Evolutionary conservation across 2,329 filamentous ascomycete genomes (phyloP), one percentile per base, ranked within the genome.

Genomic region (Fonsecaea nubica): DNA sequence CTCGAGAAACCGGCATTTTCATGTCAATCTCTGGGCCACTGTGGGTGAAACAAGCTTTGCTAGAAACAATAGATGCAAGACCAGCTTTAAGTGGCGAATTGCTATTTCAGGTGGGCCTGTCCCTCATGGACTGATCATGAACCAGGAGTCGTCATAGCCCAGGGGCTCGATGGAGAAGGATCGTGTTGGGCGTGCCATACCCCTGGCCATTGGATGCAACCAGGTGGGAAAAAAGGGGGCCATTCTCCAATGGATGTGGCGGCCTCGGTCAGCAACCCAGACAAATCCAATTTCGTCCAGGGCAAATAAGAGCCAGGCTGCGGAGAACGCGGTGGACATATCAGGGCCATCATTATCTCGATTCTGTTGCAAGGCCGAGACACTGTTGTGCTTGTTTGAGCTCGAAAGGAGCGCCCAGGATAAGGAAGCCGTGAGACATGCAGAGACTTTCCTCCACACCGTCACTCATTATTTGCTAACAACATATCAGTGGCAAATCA

Each of bases 401-500:
- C 32, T 64, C 58, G 52, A 70, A 63, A 66, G 56, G 63, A 38
- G 55, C 12, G 38, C 60, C 55, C 18, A 50, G 53, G 65, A 45
- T 62, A 62, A 71, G 65, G 60, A 61, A 64, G 65, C 67, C 68
- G 67, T 71, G 69, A 71, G 69, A 71, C 69, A 71, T 70, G 65
- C 68, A 66, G 63, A 36, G 32, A 40, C 58, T 59, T 62, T 56
- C 58, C 57, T 55, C 36, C 45, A 58, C 61, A 25, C 12, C 25
- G 7, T 35, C 52, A 33, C n/a, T 25, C 38, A 64, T 59, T 57
- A 70, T 63, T 69, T 70, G 35, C 53, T 62, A 35, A 25, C 25
- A 66, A 30, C 25, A 35, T 10, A 21, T 32, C 60, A 40, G 68
- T 70, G 68, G 68, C 68, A 67, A 70, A 70, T 53, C 33, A 30